Conservation (phyloP, 306 rosid species). For the Pyrus communis region DNA sequence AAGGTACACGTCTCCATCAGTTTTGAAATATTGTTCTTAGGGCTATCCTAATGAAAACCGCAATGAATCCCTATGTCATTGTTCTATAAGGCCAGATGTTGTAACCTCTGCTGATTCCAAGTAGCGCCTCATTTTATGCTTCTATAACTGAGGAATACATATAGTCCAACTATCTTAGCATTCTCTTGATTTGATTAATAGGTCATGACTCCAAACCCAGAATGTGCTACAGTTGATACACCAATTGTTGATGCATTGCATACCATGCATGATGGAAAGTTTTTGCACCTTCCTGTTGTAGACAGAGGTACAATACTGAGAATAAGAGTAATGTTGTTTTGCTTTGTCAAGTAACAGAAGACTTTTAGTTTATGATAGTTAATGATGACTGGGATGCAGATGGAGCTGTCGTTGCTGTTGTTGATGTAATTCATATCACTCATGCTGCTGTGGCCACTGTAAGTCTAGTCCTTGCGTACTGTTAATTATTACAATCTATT, state of each 20-base stretch:
- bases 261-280: slow-evolving; percentile 85
- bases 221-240: slow-evolving; percentile 73
- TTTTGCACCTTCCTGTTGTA: slow-evolving; percentile 84
- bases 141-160: not conserved
- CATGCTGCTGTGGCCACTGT: slow-evolving; percentile 95
- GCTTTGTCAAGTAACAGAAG: not conserved
- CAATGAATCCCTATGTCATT: not conserved
- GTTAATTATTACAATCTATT: not conserved
- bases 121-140: not conserved
- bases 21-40: not conserved
- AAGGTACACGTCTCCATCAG: slow-evolving; percentile 47
- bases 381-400: slow-evolving; percentile 41
- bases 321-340: not conserved
- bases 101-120: not conserved
- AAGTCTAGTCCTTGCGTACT: slow-evolving; percentile 34
- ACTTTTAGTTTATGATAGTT: slow-evolving; percentile 23
- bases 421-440: slow-evolving; percentile 79
- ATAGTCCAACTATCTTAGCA: not conserved
- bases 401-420: slow-evolving; percentile 62
- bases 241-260: slow-evolving; percentile 95
- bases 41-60: not conserved
- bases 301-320: slow-evolving; percentile 54
- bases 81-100: not conserved
- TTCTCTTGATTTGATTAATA: slow-evolving; percentile 25
- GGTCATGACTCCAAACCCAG: slow-evolving; percentile 97